These are phyloP conservation scores for Salix udensis DNA, from an alignment of 345 rosid species.

Conservation along the genomic window DNA sequence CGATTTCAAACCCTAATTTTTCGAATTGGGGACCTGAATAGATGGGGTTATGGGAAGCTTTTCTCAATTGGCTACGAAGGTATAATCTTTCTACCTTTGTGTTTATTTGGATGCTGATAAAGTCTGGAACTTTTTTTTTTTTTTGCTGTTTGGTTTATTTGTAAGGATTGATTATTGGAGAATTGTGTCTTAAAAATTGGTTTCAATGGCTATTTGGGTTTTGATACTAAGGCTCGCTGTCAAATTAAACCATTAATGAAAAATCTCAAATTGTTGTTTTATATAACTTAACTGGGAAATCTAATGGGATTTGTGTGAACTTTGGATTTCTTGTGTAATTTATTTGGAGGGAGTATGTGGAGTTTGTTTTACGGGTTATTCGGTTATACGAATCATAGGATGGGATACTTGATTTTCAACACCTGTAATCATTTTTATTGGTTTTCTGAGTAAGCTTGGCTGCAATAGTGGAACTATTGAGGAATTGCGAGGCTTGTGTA, in stretches of 20 bases:
- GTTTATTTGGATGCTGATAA: constrained; percentile 7
- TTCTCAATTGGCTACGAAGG: constrained; percentile 43
- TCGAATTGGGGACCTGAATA: background rate
- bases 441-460: background rate
- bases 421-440: background rate
- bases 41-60: constrained; percentile 42
- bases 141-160: background rate
- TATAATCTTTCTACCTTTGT: constrained; percentile 3
- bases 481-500: background rate
- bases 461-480: background rate
- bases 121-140: background rate
- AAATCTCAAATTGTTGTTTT: background rate
- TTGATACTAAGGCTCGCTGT: background rate
- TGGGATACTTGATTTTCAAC: background rate
- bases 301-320: background rate
- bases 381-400: background rate
- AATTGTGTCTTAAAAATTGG: background rate
- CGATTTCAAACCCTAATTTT: constrained; percentile 8
- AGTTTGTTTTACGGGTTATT: background rate
- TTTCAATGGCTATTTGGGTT: background rate
- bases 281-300: background rate
- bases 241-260: background rate
- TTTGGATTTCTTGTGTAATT: background rate
- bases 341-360: background rate
- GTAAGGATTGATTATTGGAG: background rate